Evolutionary conservation across 768 basidiomycete species (phyloP).

Genomic region (Xerocomellus amylosporus): DNA sequence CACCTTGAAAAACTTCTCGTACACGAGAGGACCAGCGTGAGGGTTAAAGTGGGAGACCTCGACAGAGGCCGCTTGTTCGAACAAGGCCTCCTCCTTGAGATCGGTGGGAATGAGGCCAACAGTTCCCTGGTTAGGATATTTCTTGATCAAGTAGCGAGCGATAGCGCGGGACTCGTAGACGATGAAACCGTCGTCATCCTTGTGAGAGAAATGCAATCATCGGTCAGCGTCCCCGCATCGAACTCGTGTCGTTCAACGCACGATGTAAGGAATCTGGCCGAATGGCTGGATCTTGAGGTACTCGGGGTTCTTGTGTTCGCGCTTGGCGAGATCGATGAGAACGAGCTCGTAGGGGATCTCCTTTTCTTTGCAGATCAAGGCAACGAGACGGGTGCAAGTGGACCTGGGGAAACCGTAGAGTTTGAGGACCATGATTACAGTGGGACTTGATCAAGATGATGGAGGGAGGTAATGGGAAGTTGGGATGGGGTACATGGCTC

Average conservation of each 20-base stretch:
- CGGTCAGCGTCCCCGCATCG: not conserved
- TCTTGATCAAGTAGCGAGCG: constrained; percentile 52
- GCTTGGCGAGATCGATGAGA: constrained; percentile 40
- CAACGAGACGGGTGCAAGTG: constrained; percentile 52
- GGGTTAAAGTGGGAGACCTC: constrained; percentile 54
- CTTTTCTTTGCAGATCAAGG: constrained; percentile 51
- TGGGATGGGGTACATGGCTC: not conserved
- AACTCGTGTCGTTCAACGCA: constrained; percentile 6
- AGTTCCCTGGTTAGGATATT: constrained; percentile 51
- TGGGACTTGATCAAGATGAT: not conserved
- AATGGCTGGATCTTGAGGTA: constrained; percentile 56
- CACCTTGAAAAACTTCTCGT: constrained; percentile 54
- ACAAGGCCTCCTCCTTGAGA: constrained; percentile 31
- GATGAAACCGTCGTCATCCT: constrained; percentile 62
- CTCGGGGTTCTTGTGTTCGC: constrained; percentile 45
- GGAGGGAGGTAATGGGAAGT: not conserved
- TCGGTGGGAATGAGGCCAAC: constrained; percentile 46
- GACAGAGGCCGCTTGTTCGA: constrained; percentile 38
- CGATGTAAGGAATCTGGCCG: constrained; percentile 49
- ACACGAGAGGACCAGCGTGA: constrained; percentile 35
- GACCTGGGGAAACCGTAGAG: constrained; percentile 37
- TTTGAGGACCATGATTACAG: constrained; percentile 35
- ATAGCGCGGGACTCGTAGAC: constrained; percentile 66
- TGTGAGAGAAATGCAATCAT: not conserved
- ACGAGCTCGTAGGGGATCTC: constrained; percentile 53